Evolutionary conservation across 2,329 filamentous ascomycete genomes (phyloP).

Genomic region (Aspergillus sclerotialis): DNA sequence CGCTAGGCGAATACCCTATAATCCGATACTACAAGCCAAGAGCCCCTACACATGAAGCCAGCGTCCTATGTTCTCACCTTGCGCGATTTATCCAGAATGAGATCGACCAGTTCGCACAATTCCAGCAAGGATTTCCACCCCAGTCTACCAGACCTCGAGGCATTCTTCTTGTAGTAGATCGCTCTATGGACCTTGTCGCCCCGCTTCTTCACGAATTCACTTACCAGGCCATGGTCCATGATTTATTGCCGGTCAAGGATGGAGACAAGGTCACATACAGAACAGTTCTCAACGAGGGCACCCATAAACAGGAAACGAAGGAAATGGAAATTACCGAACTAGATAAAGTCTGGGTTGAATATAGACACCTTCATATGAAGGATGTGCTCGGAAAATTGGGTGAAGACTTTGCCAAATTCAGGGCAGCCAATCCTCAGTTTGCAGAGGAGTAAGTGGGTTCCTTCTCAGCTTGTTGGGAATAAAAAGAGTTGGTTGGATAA

Average conservation of each 20-base stretch:
- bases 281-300: slow-evolving; percentile 69
- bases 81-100: slow-evolving; percentile 89
- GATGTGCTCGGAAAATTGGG: slow-evolving; percentile 92
- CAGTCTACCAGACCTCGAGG: slow-evolving; percentile 65
- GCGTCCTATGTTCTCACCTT: slow-evolving; percentile 77
- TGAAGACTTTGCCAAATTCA: slow-evolving; percentile 85
- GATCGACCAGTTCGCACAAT: slow-evolving; percentile 80
- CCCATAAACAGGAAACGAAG: slow-evolving; percentile 65
- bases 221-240: slow-evolving; percentile 97
- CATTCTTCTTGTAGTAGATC: slow-evolving; percentile 78
- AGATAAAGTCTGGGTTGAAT: slow-evolving; percentile 92
- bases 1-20: slow-evolving; percentile 86
- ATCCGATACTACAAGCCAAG: slow-evolving; percentile 83
- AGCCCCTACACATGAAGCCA: slow-evolving; percentile 73
- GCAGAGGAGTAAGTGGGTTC: slow-evolving; percentile 52
- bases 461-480: slow-evolving; percentile 2
- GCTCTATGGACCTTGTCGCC: slow-evolving; percentile 84
- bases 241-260: slow-evolving; percentile 81
- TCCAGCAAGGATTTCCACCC: slow-evolving; percentile 76
- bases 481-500: background rate
- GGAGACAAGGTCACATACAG: slow-evolving; percentile 82
- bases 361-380: slow-evolving; percentile 94
- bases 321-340: slow-evolving; percentile 87
- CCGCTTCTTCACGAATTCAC: slow-evolving; percentile 94
- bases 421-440: slow-evolving; percentile 87